Base-by-base conservation (phyloP, 2,329 filamentous ascomycete genomes). In the Claviceps sp. region DNA sequence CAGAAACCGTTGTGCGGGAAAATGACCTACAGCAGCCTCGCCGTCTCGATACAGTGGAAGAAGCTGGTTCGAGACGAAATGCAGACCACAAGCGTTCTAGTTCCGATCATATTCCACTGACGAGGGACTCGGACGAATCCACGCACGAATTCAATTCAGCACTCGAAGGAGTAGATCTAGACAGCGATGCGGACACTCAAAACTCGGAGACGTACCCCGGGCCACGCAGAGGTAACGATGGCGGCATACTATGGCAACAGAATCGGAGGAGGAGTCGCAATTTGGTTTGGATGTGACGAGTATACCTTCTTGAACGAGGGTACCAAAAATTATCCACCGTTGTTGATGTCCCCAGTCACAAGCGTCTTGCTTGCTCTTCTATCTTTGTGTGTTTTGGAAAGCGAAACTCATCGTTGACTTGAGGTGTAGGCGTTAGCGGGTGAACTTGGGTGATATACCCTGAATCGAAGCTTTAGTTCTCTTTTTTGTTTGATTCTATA, bases 211-310 rank as follows among this genome's bases (percentile, higher is more conserved):
- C 58, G 47, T 58, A 58, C 56, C 56, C 58, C 1, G 52, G 53
- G 19, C 59, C 59, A 26, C 59, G 57, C 22, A 55, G 62, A 55
- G 30, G 65, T 2, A 62, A 66, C 26, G 65, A 64, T 2, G 63
- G 68, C 24, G 63, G 72, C 43, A 73, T 74, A 5, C 62, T 78
- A 40, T 78, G 75, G 75, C 75, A 78, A 62, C 75, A 78, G 63
- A 76, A 76, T 50, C 66, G 74, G 52, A 68, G 69, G 51, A 71
- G 71, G 55, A 68, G 66, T 56, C 66, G 74, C 50, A 77, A 72
- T 60, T 54, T 73, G 56, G 71, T 70, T 65, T 74, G 72, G 72
- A 66, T 72, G 64, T 73, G 60, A 68, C 41, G 4, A 8, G 38
- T 10, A 19, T 10, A 26, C 48, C 8, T 3, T 50, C 11, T 42